Evolutionary conservation across 495 filamentous ascomycete species (phyloP).

Genomic region (Chaetomium tenue): DNA sequence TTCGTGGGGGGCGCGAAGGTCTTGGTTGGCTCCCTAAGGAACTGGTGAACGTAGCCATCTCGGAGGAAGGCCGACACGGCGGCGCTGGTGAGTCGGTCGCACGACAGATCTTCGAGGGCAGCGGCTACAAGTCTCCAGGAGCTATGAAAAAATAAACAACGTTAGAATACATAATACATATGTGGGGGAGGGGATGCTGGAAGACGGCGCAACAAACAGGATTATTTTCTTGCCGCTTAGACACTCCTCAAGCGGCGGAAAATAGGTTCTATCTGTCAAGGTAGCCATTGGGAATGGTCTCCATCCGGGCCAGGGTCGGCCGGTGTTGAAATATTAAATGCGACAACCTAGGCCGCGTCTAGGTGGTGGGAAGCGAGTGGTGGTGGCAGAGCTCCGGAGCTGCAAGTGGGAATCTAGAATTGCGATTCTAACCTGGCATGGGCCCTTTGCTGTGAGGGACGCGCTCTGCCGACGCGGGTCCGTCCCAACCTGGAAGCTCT

Average conservation of each 20-base stretch:
- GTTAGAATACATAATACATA: constrained; percentile 31
- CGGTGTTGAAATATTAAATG: constrained; percentile 16
- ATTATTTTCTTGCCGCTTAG: constrained; percentile 45
- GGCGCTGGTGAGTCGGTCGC: constrained; percentile 47
- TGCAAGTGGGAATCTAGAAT: constrained; percentile 2
- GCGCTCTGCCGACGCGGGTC: constrained; percentile 23
- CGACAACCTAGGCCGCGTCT: constrained; percentile 12
- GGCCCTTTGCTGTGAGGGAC: background rate
- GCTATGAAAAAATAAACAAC: constrained; percentile 55
- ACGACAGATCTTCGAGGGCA: constrained; percentile 56
- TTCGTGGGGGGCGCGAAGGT: constrained; percentile 59
- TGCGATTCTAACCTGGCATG: background rate
- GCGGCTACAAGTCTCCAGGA: constrained; percentile 75
- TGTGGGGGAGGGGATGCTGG: constrained; percentile 43
- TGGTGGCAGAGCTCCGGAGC: constrained; percentile 4
- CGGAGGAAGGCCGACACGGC: constrained; percentile 62
- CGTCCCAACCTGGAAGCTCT: constrained; percentile 9
- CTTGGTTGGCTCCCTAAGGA: constrained; percentile 62
- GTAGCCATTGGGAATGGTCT: constrained; percentile 65
- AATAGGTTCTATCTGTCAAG: constrained; percentile 48
- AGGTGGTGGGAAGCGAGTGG: constrained; percentile 9
- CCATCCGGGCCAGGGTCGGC: constrained; percentile 31
- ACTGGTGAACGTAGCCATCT: constrained; percentile 61
- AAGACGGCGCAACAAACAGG: constrained; percentile 44
- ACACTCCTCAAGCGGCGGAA: constrained; percentile 50